Evolutionary conservation across 192 early-diverging fungal species (phyloP).

Genomic region (Podila horticola): DNA sequence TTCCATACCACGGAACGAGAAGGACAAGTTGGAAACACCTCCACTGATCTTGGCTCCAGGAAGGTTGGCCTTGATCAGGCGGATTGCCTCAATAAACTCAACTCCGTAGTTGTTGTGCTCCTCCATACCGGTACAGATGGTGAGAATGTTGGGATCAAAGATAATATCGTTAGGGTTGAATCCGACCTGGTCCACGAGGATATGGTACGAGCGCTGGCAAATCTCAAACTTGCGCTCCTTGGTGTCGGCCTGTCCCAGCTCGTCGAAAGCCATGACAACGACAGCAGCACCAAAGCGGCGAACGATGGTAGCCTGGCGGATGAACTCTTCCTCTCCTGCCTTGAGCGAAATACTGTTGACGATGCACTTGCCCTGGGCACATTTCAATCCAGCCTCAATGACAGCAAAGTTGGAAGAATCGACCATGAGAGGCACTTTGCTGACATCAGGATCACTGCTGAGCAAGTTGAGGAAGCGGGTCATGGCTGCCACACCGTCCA

Average conservation of each 20-base stretch:
- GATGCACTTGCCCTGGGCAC: constrained; percentile 96
- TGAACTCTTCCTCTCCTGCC: constrained; percentile 93
- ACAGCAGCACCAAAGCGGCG: constrained; percentile 94
- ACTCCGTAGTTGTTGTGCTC: constrained; percentile 97
- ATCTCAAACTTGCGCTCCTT: constrained; percentile 88
- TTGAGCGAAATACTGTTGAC: constrained; percentile 98
- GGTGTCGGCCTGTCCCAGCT: constrained; percentile 91
- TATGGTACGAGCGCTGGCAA: constrained; percentile 90
- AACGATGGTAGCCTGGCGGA: constrained; percentile 89
- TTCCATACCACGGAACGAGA: constrained; percentile 97
- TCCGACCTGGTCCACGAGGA: constrained; percentile 86
- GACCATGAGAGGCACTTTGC: constrained; percentile 88
- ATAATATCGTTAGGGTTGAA: constrained; percentile 89
- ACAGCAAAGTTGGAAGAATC: constrained; percentile 99
- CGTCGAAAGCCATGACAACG: constrained; percentile 98
- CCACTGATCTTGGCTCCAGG: constrained; percentile 94
- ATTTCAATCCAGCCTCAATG: constrained; percentile 93
- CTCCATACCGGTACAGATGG: constrained; percentile 97
- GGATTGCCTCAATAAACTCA: constrained; percentile 88
- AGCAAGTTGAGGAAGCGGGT: constrained; percentile 93
- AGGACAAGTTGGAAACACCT: constrained; percentile 97
- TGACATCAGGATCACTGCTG: constrained; percentile 92
- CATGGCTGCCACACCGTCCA: constrained; percentile 96
- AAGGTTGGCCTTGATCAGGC: constrained; percentile 79
- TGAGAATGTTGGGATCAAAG: constrained; percentile 94